These are phyloP conservation scores for Citrus glauca DNA, from an alignment of 345 rosid genomes.

Conservation along the genomic window DNA sequence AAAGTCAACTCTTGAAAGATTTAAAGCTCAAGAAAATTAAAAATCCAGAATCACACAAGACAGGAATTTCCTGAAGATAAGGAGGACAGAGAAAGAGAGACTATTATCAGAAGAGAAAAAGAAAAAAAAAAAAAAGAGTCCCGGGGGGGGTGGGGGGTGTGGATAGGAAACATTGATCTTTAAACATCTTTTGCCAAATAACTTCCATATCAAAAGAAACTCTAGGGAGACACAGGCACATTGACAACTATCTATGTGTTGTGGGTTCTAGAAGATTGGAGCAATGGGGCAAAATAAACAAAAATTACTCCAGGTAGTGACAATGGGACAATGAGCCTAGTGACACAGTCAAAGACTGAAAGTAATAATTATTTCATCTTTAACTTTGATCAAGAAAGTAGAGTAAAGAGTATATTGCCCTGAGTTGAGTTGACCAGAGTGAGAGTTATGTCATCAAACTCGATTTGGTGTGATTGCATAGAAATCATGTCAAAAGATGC, in stretches of 20 bases:
- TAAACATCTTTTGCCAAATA: background rate
- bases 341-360: background rate
- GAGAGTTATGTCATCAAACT: background rate
- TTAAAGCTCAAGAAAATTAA: background rate
- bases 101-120: background rate
- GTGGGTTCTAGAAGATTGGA: background rate
- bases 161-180: background rate
- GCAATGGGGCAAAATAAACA: background rate
- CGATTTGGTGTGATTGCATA: background rate
- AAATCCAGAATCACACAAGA: background rate
- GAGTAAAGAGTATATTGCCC: background rate
- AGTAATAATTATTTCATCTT: background rate
- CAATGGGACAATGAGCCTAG: background rate
- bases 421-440: background rate
- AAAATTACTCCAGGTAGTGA: background rate
- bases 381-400: background rate
- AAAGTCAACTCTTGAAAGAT: background rate
- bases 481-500: background rate
- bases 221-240: background rate
- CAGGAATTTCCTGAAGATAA: background rate
- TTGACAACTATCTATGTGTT: background rate
- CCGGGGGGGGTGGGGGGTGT: accelerated
- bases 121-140: no score
- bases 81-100: background rate
- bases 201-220: background rate